Evolutionary conservation across 2,329 filamentous ascomycete species (phyloP), one percentile per base, ranked within the genome.

Genomic region (Talaromyces sp.): DNA sequence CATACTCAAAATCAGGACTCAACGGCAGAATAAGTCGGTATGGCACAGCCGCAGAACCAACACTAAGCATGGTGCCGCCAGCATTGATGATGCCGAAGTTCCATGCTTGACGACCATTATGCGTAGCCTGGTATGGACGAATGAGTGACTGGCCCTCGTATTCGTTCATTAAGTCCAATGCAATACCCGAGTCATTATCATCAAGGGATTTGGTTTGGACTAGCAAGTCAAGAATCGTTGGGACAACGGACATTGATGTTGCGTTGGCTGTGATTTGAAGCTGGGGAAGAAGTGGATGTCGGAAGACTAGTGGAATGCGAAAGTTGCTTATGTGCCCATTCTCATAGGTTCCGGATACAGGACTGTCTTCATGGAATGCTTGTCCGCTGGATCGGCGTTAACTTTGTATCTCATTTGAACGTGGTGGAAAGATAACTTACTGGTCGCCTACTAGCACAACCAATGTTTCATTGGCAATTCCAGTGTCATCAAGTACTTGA

Each of bases 11-110:
- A 47, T 90, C 24, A 9, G 5, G 4, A 9, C 5, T 5, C 24
- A 27, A 27, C 88, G 89, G 86, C 50, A 97, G 85, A 16, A 63
- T 62, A 88, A 92, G 53, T 83, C 80, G 51, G 95, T 82, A 70
- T 48, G 71, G 77, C 92, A 91, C 65, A 86, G 86, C 91, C 88
- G 96, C 58, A 77, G 81, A 13, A 85, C 86, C 72, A 89, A 86
- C 58, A 80, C 78, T 57, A 81, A 81, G 71, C 24, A 27, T 27
- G 87, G 65, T 63, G 22, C 66, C 67, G 2, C 69, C 69, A 1
- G 69, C 58, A 27, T 27, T 27, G 9, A 71, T 67, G 32, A 71
- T 60, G 10, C 58, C 58, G 14, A 70, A 65, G 40, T 69, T 65
- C 68, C 68, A 70, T 8, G 63, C 60, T 30, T 66, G 62, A 14